Percentiles rank a stretch among this genome's conserved stretches.
Conservation (phyloP, 768 basidiomycete species). For the Termitomyces titanicus region DNA sequence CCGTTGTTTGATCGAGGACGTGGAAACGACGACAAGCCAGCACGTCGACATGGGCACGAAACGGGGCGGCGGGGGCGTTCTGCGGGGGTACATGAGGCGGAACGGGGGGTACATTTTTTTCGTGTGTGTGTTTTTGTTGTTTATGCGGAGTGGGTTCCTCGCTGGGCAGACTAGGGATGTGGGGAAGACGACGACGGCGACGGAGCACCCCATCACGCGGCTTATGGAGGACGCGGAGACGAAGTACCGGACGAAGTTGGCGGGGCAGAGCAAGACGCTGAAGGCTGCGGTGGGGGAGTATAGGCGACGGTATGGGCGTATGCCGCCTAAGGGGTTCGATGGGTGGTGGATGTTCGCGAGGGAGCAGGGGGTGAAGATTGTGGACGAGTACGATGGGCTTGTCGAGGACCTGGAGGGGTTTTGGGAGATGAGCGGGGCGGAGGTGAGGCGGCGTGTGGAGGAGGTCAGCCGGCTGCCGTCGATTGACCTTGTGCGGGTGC, state of each 20-base stretch:
- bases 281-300: slow-evolving; percentile 81
- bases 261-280: slow-evolving; percentile 77
- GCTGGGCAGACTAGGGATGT: slow-evolving; percentile 28
- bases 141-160: slow-evolving; percentile 48
- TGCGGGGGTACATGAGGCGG: background rate
- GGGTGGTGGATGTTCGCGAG: slow-evolving; percentile 83
- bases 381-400: slow-evolving; percentile 90
- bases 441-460: slow-evolving; percentile 59
- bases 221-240: slow-evolving; percentile 83
- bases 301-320: slow-evolving; percentile 64
- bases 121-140: slow-evolving; percentile 37
- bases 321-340: slow-evolving; percentile 90
- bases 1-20: slow-evolving; percentile 5
- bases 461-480: slow-evolving; percentile 68
- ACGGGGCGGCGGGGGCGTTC: background rate
- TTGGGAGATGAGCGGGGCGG: slow-evolving; percentile 73
- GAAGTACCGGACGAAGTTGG: slow-evolving; percentile 63
- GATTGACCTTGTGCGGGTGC: slow-evolving; percentile 82
- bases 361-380: slow-evolving; percentile 68
- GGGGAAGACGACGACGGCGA: slow-evolving; percentile 16
- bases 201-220: slow-evolving; percentile 74
- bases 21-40: background rate
- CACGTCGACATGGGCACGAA: slow-evolving; percentile 11
- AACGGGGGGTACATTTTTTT: slow-evolving; percentile 40
- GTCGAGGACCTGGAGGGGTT: slow-evolving; percentile 81